Evolutionary conservation across 2,329 filamentous ascomycete genomes (phyloP).

Genomic region (Pyrenochaeta sp.): DNA sequence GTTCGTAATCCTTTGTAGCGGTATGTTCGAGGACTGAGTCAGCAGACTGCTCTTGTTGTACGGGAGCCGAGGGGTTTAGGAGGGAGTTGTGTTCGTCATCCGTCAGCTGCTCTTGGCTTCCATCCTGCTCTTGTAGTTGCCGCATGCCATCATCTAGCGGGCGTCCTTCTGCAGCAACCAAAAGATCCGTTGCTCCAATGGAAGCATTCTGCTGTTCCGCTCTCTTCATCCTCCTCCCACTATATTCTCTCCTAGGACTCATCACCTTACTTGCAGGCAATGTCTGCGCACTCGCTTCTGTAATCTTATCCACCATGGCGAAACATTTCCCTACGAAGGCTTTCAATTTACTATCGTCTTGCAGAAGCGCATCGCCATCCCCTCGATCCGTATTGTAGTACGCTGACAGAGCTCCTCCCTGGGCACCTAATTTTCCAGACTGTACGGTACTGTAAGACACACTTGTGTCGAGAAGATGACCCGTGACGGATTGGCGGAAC

Average conservation of each 20-base stretch:
- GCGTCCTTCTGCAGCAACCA: neutral
- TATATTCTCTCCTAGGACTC: conserved; percentile 21
- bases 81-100: neutral
- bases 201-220: neutral
- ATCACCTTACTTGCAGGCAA: conserved; percentile 17
- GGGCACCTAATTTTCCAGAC: conserved; percentile 39
- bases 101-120: neutral
- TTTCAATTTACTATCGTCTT: conserved; percentile 16
- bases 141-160: neutral
- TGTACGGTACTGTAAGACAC: conserved; percentile 34
- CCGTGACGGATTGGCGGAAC: conserved; percentile 35
- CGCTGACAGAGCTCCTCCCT: conserved; percentile 28
- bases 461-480: conserved; percentile 15
- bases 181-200: neutral
- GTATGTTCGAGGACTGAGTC: too few species aligned
- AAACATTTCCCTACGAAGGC: conserved; percentile 31
- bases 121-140: neutral
- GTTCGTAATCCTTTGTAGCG: neutral
- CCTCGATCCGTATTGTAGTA: conserved; percentile 12
- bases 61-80: neutral
- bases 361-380: conserved; percentile 4
- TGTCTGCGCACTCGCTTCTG: conserved; percentile 25
- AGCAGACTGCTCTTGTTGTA: neutral
- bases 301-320: conserved; percentile 30
- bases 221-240: conserved; percentile 11